A percentile compares a stretch with the other conserved stretches of the same genome.
Conservation (phyloP, 2,329 filamentous ascomycete genomes). For the Eutypella sp. region DNA sequence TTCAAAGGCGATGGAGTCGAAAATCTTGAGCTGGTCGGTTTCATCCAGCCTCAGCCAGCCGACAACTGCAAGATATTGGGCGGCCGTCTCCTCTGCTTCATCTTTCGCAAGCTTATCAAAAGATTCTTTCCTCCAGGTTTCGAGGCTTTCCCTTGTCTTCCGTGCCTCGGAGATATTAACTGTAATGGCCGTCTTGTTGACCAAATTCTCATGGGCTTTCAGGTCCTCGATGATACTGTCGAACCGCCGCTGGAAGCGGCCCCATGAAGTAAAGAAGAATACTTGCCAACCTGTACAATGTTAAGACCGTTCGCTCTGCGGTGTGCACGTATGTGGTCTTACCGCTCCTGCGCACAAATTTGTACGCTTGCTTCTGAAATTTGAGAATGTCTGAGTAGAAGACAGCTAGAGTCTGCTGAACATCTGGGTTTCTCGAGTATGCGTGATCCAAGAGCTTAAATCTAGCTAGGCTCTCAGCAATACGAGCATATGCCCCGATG, state of each 20-base stretch:
- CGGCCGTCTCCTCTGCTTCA: conserved; percentile 18
- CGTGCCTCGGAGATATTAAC: conserved; percentile 20
- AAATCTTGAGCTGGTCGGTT: conserved; percentile 24
- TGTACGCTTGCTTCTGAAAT: conserved; percentile 43
- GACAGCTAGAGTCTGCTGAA: conserved; percentile 36
- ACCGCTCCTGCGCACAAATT: conserved; percentile 41
- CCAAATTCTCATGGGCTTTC: conserved; percentile 22
- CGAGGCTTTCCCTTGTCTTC: conserved; percentile 18
- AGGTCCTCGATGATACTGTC: conserved; percentile 29
- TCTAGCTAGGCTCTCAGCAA: background rate
- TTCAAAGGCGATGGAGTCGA: conserved; percentile 22
- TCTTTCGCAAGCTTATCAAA: conserved; percentile 11
- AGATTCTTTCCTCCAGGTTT: conserved; percentile 18
- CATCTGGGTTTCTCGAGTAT: conserved; percentile 13
- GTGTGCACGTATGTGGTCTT: conserved; percentile 22
- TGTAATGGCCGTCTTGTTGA: conserved; percentile 31
- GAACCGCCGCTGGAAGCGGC: conserved; percentile 31
- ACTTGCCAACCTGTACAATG: conserved; percentile 32
- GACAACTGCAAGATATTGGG: conserved; percentile 20
- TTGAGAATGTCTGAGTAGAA: conserved; percentile 44
- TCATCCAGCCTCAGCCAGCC: conserved; percentile 28
- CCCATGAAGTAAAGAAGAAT: conserved; percentile 33
- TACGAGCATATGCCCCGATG: conserved; percentile 31
- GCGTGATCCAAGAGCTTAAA: conserved; percentile 18
- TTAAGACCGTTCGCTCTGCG: no score